Evolutionary conservation across 495 filamentous ascomycete species (phyloP).

Genomic region (Lasiosphaeria hispida): DNA sequence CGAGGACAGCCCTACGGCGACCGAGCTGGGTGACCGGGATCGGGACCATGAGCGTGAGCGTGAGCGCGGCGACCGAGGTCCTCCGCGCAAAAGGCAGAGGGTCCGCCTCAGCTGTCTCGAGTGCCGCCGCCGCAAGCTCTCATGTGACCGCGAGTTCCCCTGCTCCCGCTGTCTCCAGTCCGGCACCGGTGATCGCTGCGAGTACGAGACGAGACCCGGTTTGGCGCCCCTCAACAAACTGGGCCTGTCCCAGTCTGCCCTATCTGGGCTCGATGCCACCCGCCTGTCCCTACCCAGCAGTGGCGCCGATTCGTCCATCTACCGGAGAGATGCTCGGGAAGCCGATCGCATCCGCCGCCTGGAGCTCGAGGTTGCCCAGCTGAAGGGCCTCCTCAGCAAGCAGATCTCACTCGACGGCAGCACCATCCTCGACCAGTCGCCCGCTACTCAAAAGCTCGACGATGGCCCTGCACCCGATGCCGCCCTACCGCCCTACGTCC

Average conservation of each 20-base stretch:
- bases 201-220: constrained; percentile 49
- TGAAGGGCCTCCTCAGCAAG: constrained; percentile 41
- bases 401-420: constrained; percentile 34
- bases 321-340: constrained; percentile 37
- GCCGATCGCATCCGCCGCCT: constrained; percentile 47
- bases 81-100: constrained; percentile 47
- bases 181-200: constrained; percentile 48
- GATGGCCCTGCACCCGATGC: constrained; percentile 9
- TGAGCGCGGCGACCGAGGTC: constrained; percentile 28
- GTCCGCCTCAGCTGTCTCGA: constrained; percentile 50
- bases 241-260: constrained; percentile 31
- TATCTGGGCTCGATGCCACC: constrained; percentile 31
- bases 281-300: constrained; percentile 33
- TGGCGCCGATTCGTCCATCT: constrained; percentile 23
- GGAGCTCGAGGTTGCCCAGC: constrained; percentile 49
- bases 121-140: constrained; percentile 50
- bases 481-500: constrained; percentile 21
- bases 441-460: constrained; percentile 21
- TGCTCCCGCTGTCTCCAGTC: constrained; percentile 52
- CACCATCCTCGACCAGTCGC: constrained; percentile 34
- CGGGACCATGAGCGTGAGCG: constrained; percentile 26
- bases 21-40: constrained; percentile 11
- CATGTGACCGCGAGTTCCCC: constrained; percentile 50
- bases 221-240: constrained; percentile 38
- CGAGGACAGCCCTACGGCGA: constrained; percentile 7